Conservation (phyloP, 164 flowering plant species). For the Tinospora cordifolia region DNA sequence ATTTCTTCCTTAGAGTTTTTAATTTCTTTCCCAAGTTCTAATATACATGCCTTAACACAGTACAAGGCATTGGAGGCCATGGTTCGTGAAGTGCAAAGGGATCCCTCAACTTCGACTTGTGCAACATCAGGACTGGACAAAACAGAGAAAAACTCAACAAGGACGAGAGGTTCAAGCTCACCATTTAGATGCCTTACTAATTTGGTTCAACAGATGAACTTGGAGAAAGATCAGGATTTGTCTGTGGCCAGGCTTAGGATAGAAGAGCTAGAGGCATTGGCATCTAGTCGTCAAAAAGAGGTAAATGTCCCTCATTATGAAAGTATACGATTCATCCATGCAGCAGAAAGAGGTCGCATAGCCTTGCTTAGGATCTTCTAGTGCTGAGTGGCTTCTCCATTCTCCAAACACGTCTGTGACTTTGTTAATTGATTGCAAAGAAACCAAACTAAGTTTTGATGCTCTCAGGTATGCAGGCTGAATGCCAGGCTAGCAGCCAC, state of each 20-base stretch:
- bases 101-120: slow-evolving; percentile 25
- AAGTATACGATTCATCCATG: not conserved
- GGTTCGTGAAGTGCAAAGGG: slow-evolving; percentile 49
- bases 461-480: slow-evolving; percentile 57
- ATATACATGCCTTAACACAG: slow-evolving; percentile 32
- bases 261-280: slow-evolving; percentile 61
- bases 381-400: too few relatives aligned
- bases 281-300: slow-evolving; percentile 65
- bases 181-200: slow-evolving; percentile 80
- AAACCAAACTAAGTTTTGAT: not conserved
- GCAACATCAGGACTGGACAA: slow-evolving; percentile 30
- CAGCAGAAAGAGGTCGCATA: not conserved
- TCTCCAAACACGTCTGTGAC: not conserved
- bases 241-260: slow-evolving; percentile 49
- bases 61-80: slow-evolving; percentile 70
- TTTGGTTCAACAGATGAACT: slow-evolving; percentile 73
- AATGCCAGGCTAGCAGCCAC: slow-evolving; percentile 76
- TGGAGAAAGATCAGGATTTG: slow-evolving; percentile 76
- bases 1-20: not conserved
- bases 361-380: not conserved
- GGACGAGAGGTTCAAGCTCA: slow-evolving; percentile 79
- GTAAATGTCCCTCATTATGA: slow-evolving; percentile 25
- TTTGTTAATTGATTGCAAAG: slow-evolving; percentile 1
- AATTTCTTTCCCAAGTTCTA: slow-evolving; percentile 8
- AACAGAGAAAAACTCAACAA: slow-evolving; percentile 42